Conservation (phyloP, 1,139 yeast genomes). For the Hanseniaspora uvarum region DNA sequence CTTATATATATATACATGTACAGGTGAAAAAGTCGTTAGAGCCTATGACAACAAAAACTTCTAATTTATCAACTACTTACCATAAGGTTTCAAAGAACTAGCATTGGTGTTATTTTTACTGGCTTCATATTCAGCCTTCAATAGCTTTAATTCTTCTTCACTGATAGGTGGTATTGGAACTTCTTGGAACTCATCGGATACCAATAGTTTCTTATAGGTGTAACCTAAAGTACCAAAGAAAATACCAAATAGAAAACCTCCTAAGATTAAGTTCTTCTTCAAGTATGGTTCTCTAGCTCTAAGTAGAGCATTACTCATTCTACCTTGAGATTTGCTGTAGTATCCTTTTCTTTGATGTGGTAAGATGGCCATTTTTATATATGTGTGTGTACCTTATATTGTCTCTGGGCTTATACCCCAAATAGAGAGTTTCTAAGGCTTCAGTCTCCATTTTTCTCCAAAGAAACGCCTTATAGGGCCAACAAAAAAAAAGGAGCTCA, state of each 20-base stretch:
- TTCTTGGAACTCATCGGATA: slow-evolving; percentile 70
- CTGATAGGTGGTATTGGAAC: slow-evolving; percentile 88
- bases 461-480: too few species aligned
- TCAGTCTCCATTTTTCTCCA: too few species aligned
- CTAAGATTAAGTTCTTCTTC: slow-evolving; percentile 58
- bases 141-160: slow-evolving; percentile 61
- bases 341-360: slow-evolving; percentile 22
- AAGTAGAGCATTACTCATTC: slow-evolving; percentile 87
- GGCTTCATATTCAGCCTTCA: slow-evolving; percentile 58
- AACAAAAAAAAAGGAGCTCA: too few species aligned
- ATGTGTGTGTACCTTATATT: neutral
- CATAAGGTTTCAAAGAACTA: neutral
- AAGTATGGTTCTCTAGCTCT: slow-evolving; percentile 83
- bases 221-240: slow-evolving; percentile 63
- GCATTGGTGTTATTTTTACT: slow-evolving; percentile 26
- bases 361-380: slow-evolving; percentile 2
- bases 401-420: too few species aligned
- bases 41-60: neutral
- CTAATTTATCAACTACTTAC: neutral
- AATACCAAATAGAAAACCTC: slow-evolving; percentile 48
- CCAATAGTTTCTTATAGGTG: slow-evolving; percentile 60
- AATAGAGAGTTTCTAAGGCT: too few species aligned
- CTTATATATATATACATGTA: too few species aligned
- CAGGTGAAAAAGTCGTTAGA: too few species aligned
- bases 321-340: slow-evolving; percentile 66